Evolutionary conservation across 257 asterid species (phyloP).

Genomic region (Rehmannia glutinosa): DNA sequence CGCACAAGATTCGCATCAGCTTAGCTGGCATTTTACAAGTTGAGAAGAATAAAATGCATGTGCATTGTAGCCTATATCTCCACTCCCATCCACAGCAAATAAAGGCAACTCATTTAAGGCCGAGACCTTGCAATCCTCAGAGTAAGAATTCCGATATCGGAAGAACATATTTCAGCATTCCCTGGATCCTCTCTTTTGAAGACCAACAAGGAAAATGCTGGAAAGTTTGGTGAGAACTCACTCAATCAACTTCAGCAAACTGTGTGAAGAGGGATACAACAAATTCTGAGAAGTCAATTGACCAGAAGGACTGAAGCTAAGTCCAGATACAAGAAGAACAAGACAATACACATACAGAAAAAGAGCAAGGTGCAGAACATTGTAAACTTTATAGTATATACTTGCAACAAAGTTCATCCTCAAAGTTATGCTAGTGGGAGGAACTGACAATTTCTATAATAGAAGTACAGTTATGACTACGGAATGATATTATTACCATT

Average conservation of each 20-base stretch:
- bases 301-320: neutral
- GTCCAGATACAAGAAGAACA: neutral
- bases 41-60: neutral
- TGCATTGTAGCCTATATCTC: slow-evolving; percentile 4
- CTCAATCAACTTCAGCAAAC: slow-evolving; percentile 17
- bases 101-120: slow-evolving; percentile 16
- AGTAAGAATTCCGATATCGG: slow-evolving; percentile 11
- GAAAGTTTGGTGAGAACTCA: neutral
- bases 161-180: slow-evolving; percentile 27
- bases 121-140: slow-evolving; percentile 19
- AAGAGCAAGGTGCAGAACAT: neutral
- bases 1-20: slow-evolving; percentile 19
- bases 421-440: neutral
- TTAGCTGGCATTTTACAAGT: slow-evolving; percentile 10
- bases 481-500: neutral
- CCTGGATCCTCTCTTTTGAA: slow-evolving; percentile 2
- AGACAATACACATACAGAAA: neutral
- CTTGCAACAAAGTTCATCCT: too few species aligned
- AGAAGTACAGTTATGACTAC: neutral
- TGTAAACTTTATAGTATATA: neutral
- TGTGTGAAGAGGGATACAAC: slow-evolving; percentile 7
- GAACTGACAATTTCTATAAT: neutral
- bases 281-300: neutral
- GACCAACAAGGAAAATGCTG: slow-evolving; percentile 17
- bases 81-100: slow-evolving; percentile 24